Conservation (phyloP, 768 basidiomycete genomes). For the Leccinum aurantiacum region DNA sequence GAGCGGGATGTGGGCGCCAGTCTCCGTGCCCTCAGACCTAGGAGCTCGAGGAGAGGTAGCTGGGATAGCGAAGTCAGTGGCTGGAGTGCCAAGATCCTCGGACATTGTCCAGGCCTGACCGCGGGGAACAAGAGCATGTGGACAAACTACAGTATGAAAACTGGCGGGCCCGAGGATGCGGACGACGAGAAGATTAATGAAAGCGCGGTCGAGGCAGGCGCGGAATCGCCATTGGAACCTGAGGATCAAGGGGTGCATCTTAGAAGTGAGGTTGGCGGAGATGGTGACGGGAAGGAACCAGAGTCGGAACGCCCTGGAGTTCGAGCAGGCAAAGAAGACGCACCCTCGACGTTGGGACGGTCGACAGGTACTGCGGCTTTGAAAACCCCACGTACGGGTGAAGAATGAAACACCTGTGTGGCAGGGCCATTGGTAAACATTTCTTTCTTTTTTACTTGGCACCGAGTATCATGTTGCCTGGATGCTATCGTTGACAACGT, state of each 20-base stretch:
- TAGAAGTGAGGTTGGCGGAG: conserved; percentile 2
- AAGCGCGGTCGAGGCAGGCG: conserved; percentile 14
- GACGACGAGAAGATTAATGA: conserved; percentile 35
- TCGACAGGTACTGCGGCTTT: conserved; percentile 23
- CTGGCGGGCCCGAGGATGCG: conserved; percentile 47
- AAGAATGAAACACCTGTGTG: conserved; percentile 3
- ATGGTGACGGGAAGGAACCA: conserved; percentile 7
- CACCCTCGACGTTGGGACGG: conserved; percentile 28
- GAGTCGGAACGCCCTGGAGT: conserved; percentile 6
- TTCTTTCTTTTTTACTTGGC: neutral
- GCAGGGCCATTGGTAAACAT: neutral
- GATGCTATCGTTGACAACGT: neutral
- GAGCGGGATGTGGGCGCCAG: conserved; percentile 81
- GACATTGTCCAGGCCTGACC: conserved; percentile 46
- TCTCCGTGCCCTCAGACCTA: conserved; percentile 82
- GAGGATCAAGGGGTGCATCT: conserved; percentile 9
- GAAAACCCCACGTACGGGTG: conserved; percentile 8
- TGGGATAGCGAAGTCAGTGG: conserved; percentile 90
- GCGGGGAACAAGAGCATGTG: conserved; percentile 57
- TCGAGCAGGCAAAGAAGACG: conserved; percentile 18
- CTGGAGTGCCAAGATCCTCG: conserved; percentile 75
- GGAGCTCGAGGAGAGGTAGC: conserved; percentile 83
- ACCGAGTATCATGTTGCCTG: neutral
- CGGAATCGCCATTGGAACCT: conserved; percentile 7
- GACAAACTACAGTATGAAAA: conserved; percentile 60